phyloP scores from a whole-genome alignment of 1,284 basidiomycete species.

The Pyrrhoderma lamaoense region DNA sequence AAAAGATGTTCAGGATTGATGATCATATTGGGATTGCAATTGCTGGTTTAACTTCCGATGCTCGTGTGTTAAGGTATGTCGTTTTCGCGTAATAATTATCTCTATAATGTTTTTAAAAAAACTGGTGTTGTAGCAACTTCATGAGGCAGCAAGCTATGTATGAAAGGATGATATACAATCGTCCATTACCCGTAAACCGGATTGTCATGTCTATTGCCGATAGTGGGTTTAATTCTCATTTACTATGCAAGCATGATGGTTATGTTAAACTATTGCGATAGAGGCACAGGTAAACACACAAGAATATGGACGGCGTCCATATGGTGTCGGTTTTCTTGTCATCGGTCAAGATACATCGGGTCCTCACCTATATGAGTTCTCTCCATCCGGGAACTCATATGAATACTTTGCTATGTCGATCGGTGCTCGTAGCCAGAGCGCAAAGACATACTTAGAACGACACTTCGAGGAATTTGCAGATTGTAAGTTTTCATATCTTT shows the following conservation, averaged over 20 bases:
- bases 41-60: slow-evolving; percentile 96
- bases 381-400: slow-evolving; percentile 94
- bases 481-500: slow-evolving; percentile 43
- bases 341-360: slow-evolving; percentile 93
- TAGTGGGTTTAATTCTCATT: slow-evolving; percentile 48
- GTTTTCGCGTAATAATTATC: background rate
- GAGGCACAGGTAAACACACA: slow-evolving; percentile 99
- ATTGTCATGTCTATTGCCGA: slow-evolving; percentile 93
- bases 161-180: slow-evolving; percentile 90
- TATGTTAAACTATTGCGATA: slow-evolving; percentile 29
- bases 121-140: slow-evolving; percentile 67
- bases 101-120: background rate
- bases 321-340: slow-evolving; percentile 98
- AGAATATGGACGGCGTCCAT: slow-evolving; percentile 95
- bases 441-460: slow-evolving; percentile 97
- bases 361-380: slow-evolving; percentile 97
- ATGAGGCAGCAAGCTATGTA: slow-evolving; percentile 99
- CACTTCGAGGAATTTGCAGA: slow-evolving; percentile 84
- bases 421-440: slow-evolving; percentile 94
- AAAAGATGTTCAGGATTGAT: slow-evolving; percentile 99
- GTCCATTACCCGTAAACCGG: slow-evolving; percentile 89
- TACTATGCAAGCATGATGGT: background rate
- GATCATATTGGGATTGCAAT: slow-evolving; percentile 99
- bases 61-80: slow-evolving; percentile 85
- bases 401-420: slow-evolving; percentile 99